phyloP scores from a whole-genome alignment of 768 basidiomycete genomes.

The Russula brevipes region DNA sequence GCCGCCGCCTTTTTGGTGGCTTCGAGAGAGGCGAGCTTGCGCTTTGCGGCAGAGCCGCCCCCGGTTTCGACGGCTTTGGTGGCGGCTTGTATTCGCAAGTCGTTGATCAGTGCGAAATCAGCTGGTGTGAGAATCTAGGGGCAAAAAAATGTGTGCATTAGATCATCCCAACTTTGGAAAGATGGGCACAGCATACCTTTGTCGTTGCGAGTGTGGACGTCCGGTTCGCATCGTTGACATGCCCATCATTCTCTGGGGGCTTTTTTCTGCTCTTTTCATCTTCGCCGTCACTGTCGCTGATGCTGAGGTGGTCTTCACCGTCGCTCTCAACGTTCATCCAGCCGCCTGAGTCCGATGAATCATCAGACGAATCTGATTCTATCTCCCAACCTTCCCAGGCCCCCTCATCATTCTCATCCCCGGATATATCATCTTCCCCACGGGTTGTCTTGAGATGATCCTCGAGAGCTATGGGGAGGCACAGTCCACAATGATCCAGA shows the following conservation, averaged over 20 bases:
- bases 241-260: conserved; percentile 25
- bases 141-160: not conserved
- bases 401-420: conserved; percentile 55
- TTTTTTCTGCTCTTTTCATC: conserved; percentile 30
- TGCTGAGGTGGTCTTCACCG: conserved; percentile 57
- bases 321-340: conserved; percentile 82
- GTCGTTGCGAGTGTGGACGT: conserved; percentile 72
- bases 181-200: conserved; percentile 45
- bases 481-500: not conserved
- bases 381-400: conserved; percentile 91
- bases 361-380: conserved; percentile 60
- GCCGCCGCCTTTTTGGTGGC: conserved; percentile 56
- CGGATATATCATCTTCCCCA: conserved; percentile 51
- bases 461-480: conserved; percentile 65
- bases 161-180: not conserved
- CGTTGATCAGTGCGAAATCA: conserved; percentile 88
- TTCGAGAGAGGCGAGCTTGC: conserved; percentile 81
- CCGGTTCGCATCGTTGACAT: conserved; percentile 33
- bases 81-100: conserved; percentile 79
- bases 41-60: conserved; percentile 73
- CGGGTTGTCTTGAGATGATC: conserved; percentile 73
- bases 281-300: conserved; percentile 86
- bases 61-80: conserved; percentile 61
- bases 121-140: conserved; percentile 91
- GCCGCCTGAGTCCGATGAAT: conserved; percentile 53